phyloP scores from a whole-genome alignment of 805 yeast species.

The Candida succiphila region DNA sequence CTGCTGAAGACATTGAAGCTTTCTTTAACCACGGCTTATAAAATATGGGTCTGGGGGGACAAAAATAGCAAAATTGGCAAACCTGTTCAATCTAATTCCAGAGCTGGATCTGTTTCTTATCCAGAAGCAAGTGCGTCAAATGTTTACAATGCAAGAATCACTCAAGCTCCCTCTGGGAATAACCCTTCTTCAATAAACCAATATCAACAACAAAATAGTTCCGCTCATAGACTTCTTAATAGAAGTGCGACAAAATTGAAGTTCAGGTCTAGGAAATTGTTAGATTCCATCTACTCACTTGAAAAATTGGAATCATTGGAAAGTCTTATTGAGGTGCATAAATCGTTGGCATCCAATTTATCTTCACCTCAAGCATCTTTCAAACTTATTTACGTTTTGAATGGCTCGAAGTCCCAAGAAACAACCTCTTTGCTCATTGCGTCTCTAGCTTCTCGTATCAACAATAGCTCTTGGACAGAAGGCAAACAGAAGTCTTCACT shows the following conservation, averaged over 20 bases:
- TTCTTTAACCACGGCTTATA: slow-evolving; percentile 42
- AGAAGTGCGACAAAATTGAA: slow-evolving; percentile 52
- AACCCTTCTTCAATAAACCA: not conserved
- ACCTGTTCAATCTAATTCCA: not conserved
- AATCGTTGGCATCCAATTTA: slow-evolving; percentile 7
- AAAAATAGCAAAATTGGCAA: slow-evolving; percentile 14
- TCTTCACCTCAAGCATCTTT: slow-evolving; percentile 26
- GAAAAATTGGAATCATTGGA: slow-evolving; percentile 73
- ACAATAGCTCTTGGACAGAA: slow-evolving; percentile 18
- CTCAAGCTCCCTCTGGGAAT: not conserved
- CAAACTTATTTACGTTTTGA: slow-evolving; percentile 66
- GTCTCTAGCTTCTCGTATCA: slow-evolving; percentile 39
- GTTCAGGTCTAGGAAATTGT: slow-evolving; percentile 53
- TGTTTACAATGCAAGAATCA: not conserved
- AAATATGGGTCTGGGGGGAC: slow-evolving; percentile 69
- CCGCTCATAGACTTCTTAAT: slow-evolving; percentile 24
- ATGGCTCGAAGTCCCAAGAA: slow-evolving; percentile 70
- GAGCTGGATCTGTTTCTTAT: not conserved
- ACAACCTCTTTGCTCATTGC: slow-evolving; percentile 62
- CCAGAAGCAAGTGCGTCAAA: not conserved
- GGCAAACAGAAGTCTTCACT: slow-evolving; percentile 32
- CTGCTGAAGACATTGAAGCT: slow-evolving; percentile 56
- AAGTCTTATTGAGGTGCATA: slow-evolving; percentile 36
- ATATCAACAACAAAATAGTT: slow-evolving; percentile 1
- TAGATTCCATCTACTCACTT: slow-evolving; percentile 52